These are phyloP conservation scores for Mycena venus DNA, from an alignment of 768 basidiomycete genomes.

Conservation along the genomic window DNA sequence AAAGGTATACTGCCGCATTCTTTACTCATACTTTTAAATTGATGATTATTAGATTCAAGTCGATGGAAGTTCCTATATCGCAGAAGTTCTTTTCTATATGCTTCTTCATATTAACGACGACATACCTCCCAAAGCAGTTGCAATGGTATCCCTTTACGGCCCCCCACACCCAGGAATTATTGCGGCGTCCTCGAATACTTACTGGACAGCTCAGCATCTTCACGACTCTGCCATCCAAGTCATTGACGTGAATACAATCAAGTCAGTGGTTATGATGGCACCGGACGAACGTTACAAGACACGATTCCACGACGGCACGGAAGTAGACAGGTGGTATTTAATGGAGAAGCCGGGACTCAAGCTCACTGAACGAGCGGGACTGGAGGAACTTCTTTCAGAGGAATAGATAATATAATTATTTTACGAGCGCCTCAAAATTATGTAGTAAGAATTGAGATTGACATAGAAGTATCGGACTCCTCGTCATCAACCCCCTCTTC, in stretches of 20 bases:
- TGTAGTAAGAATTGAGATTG: too few species aligned
- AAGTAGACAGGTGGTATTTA: not conserved
- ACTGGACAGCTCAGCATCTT: conserved; percentile 32
- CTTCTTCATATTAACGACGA: not conserved
- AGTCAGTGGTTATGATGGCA: conserved; percentile 43
- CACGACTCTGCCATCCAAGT: conserved; percentile 28
- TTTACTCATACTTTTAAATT: not conserved
- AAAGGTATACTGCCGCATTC: not conserved
- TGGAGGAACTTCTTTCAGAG: not conserved
- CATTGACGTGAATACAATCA: conserved; percentile 31
- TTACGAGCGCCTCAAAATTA: too few species aligned
- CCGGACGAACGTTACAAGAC: conserved; percentile 17
- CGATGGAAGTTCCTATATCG: not conserved
- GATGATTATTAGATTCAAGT: not conserved
- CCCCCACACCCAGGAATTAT: conserved; percentile 33
- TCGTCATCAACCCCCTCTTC: too few species aligned
- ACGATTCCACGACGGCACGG: not conserved
- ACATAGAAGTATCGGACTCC: too few species aligned
- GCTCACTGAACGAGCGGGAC: not conserved
- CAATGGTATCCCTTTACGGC: conserved; percentile 38
- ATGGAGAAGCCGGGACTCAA: conserved; percentile 3
- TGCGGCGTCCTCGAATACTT: conserved; percentile 32
- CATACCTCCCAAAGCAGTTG: conserved; percentile 17
- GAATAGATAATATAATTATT: not conserved
- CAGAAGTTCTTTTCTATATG: conserved; percentile 4